Evolutionary conservation across 805 yeast genomes (phyloP), one percentile per base, ranked within the genome.

Genomic region (Zygosaccharomyces rouxii): DNA sequence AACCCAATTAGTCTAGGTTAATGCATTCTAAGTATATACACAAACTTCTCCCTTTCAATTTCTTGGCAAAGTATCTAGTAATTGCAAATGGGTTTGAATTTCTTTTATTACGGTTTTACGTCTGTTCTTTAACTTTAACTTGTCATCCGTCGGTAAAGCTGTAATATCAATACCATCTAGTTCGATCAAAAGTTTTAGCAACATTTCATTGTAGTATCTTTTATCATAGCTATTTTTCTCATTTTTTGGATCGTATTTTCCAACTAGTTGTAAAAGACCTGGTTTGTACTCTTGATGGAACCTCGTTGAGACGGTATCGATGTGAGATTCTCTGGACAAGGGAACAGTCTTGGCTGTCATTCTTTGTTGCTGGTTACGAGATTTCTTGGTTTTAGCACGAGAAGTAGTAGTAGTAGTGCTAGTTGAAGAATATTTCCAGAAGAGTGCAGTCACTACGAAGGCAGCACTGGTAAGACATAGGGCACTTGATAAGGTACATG

Each of bases 111-210:
- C 75, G 44, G 71, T 73, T 60, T 80, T 84, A 55, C 95, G 74
- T 59, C 73, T 73, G 21, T 71, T 70, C 54, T 86, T 78, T 54
- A 86, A 68, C 1, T 71, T 68, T 1, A 69, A 76, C 57, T 74
- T 76, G 10, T 52, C 46, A 42, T 77, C 77, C 25, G 72, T 73
- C 7, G 70, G 71, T 4, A 64, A 28, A 18, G 53, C 63, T 4
- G 57, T 47, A 11, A 70, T 56, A 51, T 83, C 85, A 30, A 86
- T 71, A 2, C 78, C 81, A 57, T 86, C 95, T 47, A 86, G 69
- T 52, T 75, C 78, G 73, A 86, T 74, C 55, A 85, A 65, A 53
- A 83, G 73, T 60, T 84, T 84, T 63, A 86, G 70, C 38, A 86
- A 67, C 74, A 77, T 76, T 63, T 86, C 95, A 57, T 81, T 84